Percentiles rank a stretch among this genome's conserved stretches.
phyloP scores from a whole-genome alignment of 2,329 filamentous ascomycete genomes.

The Colletotrichum sp. region DNA sequence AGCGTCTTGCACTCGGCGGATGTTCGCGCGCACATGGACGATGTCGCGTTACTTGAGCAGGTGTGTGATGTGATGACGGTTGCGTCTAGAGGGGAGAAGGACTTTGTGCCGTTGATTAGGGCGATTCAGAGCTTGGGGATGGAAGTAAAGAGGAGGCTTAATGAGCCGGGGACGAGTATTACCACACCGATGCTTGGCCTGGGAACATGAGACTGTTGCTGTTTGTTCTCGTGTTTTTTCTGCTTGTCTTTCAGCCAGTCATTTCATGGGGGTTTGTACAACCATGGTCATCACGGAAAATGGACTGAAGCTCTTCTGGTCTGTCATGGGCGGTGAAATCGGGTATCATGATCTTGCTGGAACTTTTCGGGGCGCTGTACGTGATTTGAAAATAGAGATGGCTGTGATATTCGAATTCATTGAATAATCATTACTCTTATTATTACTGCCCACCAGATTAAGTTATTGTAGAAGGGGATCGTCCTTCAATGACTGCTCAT shows the following conservation, averaged over 20 bases:
- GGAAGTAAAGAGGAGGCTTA: conserved; percentile 25
- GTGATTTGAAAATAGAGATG: not conserved
- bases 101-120: conserved; percentile 29
- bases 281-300: not conserved
- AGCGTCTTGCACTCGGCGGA: conserved; percentile 25
- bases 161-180: not conserved
- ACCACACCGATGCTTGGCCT: not conserved
- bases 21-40: conserved; percentile 15
- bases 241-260: not conserved
- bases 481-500: not conserved
- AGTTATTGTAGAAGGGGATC: not conserved
- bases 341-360: not conserved
- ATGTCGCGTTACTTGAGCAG: conserved; percentile 25
- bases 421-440: not conserved
- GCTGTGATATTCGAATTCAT: not conserved
- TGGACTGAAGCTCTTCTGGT: not conserved
- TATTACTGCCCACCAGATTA: not conserved
- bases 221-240: not conserved
- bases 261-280: not conserved
- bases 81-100: conserved; percentile 25
- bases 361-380: not conserved
- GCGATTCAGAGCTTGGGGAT: conserved; percentile 29
- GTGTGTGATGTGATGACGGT: conserved; percentile 21
- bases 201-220: not conserved
- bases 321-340: not conserved